Conservation (phyloP, 2,329 filamentous ascomycete species). For the Fusarium paranaense region DNA sequence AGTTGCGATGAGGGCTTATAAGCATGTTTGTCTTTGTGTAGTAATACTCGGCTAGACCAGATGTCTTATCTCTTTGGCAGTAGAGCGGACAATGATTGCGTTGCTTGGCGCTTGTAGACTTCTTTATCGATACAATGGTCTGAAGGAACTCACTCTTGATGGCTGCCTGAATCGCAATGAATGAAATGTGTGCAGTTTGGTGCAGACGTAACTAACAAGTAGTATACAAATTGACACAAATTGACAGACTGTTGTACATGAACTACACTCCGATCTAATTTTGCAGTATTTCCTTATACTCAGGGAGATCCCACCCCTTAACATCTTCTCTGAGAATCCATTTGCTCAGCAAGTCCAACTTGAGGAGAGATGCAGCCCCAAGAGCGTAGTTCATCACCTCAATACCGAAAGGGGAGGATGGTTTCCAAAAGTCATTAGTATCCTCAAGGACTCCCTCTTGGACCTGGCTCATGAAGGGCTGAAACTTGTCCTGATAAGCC, state of each 20-base stretch:
- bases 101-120: not conserved
- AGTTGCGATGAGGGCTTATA: not conserved
- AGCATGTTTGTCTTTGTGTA: not conserved
- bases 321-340: conserved; percentile 11
- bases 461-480: conserved; percentile 15
- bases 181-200: not conserved
- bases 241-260: not conserved
- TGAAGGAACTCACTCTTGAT: not conserved
- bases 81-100: not conserved
- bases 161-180: not conserved
- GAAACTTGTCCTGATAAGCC: conserved; percentile 10
- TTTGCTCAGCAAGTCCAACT: not conserved
- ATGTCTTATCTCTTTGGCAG: not conserved
- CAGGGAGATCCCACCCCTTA: conserved; percentile 5
- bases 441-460: conserved; percentile 3
- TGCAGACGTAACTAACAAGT: not conserved
- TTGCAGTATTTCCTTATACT: conserved; percentile 7
- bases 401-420: not conserved
- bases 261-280: not conserved
- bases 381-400: not conserved
- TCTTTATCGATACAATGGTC: not conserved
- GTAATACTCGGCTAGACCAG: not conserved
- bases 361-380: conserved; percentile 1
- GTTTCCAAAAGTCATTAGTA: conserved; percentile 2
- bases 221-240: not conserved